Conservation (phyloP, 2,329 filamentous ascomycete species). For the Pleurostoma richardsiae region DNA sequence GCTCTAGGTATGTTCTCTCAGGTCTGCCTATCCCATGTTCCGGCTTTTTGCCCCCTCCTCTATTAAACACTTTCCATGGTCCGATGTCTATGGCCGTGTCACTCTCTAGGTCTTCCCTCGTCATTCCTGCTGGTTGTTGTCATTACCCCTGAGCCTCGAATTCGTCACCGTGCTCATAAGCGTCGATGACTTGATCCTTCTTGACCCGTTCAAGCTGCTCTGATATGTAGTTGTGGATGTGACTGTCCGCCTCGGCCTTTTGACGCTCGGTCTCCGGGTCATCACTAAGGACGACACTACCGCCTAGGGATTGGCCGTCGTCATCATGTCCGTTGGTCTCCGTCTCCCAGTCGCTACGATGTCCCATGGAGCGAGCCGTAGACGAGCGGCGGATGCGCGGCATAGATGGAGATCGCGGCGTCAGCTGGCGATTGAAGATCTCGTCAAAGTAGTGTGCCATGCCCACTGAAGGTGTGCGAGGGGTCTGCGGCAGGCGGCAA, state of each 20-base stretch:
- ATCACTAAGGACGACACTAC: slow-evolving; percentile 43
- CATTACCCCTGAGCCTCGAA: slow-evolving; percentile 32
- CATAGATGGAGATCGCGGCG: slow-evolving; percentile 29
- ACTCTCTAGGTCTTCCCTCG: not conserved
- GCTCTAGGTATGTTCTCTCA: no score
- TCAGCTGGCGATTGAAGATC: slow-evolving; percentile 59
- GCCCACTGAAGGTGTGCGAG: slow-evolving; percentile 75
- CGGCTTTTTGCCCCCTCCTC: no score
- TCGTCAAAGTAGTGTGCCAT: slow-evolving; percentile 97
- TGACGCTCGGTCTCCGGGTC: slow-evolving; percentile 47
- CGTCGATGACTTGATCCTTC: slow-evolving; percentile 41
- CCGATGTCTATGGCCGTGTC: not conserved
- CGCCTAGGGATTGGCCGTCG: slow-evolving; percentile 25
- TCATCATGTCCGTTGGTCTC: slow-evolving; percentile 38
- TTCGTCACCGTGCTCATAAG: slow-evolving; percentile 37
- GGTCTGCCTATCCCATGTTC: no score
- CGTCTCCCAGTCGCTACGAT: slow-evolving; percentile 69
- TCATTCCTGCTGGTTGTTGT: slow-evolving; percentile 3
- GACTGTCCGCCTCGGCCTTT: slow-evolving; percentile 55
- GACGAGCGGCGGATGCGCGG: slow-evolving; percentile 70
- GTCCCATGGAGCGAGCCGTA: slow-evolving; percentile 76
- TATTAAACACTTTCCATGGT: no score
- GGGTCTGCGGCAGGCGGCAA: slow-evolving; percentile 88
- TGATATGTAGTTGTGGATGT: slow-evolving; percentile 76
- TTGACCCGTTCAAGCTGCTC: slow-evolving; percentile 74